Percentiles rank a stretch among this genome's conserved stretches.
Conservation (phyloP, 768 basidiomycete species). For the Calocybe indica region DNA sequence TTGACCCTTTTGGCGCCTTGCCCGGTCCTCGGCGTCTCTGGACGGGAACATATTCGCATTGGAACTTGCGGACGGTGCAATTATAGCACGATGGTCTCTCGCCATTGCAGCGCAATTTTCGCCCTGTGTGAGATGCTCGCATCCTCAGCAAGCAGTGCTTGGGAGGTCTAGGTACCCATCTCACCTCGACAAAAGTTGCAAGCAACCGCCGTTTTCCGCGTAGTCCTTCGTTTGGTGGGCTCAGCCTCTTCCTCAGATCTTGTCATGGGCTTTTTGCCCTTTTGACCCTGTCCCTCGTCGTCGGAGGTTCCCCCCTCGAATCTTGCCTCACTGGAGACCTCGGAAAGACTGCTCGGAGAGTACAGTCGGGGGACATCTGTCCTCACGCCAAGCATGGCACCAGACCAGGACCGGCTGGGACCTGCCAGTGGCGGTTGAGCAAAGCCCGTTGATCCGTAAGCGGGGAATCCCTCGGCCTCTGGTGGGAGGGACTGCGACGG, state of each 20-base stretch:
- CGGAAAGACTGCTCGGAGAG: constrained; percentile 15
- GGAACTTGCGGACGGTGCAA: constrained; percentile 46
- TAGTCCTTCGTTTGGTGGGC: constrained; percentile 20
- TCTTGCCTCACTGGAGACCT: constrained; percentile 13
- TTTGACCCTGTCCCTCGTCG: constrained; percentile 17
- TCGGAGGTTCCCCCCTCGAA: constrained; percentile 18
- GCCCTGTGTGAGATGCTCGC: constrained; percentile 32
- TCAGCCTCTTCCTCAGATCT: constrained; percentile 18
- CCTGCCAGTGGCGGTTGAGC: constrained; percentile 6
- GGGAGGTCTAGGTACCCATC: constrained; percentile 4
- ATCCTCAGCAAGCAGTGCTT: not conserved
- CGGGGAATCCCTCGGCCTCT: too few relatives aligned
- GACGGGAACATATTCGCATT: constrained; percentile 48
- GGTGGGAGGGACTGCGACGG: too few relatives aligned
- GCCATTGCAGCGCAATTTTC: constrained; percentile 75
- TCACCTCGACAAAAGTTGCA: constrained; percentile 77
- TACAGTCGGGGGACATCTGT: constrained; percentile 9
- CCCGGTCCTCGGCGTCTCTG: constrained; percentile 67
- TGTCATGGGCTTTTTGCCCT: constrained; percentile 24
- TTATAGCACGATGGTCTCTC: constrained; percentile 56
- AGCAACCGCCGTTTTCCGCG: constrained; percentile 55
- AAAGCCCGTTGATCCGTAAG: too few relatives aligned
- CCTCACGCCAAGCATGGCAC: constrained; percentile 1
- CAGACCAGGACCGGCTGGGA: constrained; percentile 9
- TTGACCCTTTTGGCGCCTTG: constrained; percentile 60